Percentiles rank a stretch among this genome's conserved stretches.
These are phyloP conservation scores for Globisporangium okanoganense DNA, from an alignment of 352 stramenopile genomes.

Conservation along the genomic window DNA sequence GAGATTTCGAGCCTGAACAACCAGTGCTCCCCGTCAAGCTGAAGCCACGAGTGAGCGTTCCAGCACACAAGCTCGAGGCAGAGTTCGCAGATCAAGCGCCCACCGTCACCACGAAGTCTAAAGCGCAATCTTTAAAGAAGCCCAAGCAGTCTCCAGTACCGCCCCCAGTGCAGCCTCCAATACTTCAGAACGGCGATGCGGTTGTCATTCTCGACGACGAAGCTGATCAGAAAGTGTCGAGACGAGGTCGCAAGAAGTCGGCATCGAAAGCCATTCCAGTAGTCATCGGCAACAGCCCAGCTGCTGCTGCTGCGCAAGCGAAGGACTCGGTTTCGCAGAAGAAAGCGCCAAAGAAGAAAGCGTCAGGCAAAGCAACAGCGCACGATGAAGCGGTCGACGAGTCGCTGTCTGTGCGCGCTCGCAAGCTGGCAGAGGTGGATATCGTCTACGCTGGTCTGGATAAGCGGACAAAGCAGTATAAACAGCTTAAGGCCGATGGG, in stretches of 20 bases:
- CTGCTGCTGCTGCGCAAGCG: background rate
- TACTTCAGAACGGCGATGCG: background rate
- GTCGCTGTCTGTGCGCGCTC: background rate
- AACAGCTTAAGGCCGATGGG: background rate
- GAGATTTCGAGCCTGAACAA: slow-evolving; percentile 5
- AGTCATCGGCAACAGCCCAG: background rate
- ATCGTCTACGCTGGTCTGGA: slow-evolving; percentile 7
- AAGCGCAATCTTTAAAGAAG: background rate
- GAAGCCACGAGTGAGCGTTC: background rate
- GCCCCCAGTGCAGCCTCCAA: too few relatives aligned
- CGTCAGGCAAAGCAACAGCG: background rate
- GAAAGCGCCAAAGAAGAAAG: slow-evolving; percentile 10
- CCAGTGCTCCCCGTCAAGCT: background rate
- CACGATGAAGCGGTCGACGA: slow-evolving; percentile 1
- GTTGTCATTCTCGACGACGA: background rate
- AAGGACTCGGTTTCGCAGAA: slow-evolving; percentile 4
- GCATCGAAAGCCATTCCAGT: slow-evolving; percentile 7
- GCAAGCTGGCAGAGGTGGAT: slow-evolving; percentile 1
- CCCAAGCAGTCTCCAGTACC: background rate
- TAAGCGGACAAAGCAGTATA: background rate
- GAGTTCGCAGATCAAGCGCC: background rate
- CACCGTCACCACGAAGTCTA: background rate
- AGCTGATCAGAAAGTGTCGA: slow-evolving; percentile 1
- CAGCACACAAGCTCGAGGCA: background rate
- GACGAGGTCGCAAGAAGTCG: slow-evolving; percentile 9